These are phyloP conservation scores for Cladosporium sp. DNA, from an alignment of 2,329 filamentous ascomycete species.

Conservation along the genomic window DNA sequence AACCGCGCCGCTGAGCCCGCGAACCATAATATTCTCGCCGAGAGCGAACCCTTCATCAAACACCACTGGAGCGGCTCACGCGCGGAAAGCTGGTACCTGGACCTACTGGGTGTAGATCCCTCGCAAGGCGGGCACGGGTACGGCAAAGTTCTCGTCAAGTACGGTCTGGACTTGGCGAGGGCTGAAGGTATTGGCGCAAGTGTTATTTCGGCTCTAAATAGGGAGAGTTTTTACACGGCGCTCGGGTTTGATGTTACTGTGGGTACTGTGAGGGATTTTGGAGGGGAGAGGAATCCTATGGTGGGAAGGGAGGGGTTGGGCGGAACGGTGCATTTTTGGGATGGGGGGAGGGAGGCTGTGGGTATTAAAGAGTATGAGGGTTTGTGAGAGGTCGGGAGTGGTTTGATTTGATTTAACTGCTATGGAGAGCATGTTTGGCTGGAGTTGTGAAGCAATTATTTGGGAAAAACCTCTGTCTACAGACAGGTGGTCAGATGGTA, in stretches of 20 bases:
- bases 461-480: too few species aligned
- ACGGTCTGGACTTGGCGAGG: slow-evolving; percentile 27
- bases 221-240: slow-evolving; percentile 25
- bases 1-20: slow-evolving; percentile 23
- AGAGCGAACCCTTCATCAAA: slow-evolving; percentile 17
- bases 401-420: neutral
- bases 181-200: slow-evolving; percentile 49
- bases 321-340: slow-evolving; percentile 23
- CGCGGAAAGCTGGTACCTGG: slow-evolving; percentile 25
- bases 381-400: neutral
- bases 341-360: slow-evolving; percentile 19
- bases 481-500: too few species aligned
- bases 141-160: slow-evolving; percentile 23
- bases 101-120: slow-evolving; percentile 23
- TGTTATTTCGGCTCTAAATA: slow-evolving; percentile 22
- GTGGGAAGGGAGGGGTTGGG: slow-evolving; percentile 13
- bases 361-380: slow-evolving; percentile 20
- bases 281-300: slow-evolving; percentile 19
- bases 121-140: slow-evolving; percentile 20
- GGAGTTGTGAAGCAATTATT: too few species aligned
- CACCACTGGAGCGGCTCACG: slow-evolving; percentile 25
- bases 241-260: slow-evolving; percentile 22
- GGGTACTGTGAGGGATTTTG: slow-evolving; percentile 21
- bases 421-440: neutral
- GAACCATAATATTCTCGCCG: slow-evolving; percentile 14